phyloP scores from a whole-genome alignment of 2,329 filamentous ascomycete genomes.

The Dothideomycetes sp. region DNA sequence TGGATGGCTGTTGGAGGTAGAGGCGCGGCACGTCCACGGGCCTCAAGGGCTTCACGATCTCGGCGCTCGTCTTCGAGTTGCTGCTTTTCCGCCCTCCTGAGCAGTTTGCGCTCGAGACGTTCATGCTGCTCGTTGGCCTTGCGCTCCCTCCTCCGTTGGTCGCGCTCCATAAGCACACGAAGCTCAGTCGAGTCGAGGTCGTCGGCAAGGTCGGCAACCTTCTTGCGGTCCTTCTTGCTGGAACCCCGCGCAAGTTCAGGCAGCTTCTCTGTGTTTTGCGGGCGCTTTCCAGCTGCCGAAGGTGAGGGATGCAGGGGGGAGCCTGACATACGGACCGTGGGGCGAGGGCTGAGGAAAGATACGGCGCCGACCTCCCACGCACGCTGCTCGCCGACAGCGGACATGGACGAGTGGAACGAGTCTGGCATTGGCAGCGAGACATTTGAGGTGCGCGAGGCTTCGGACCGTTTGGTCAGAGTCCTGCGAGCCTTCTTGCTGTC shows the following conservation, averaged over 20 bases:
- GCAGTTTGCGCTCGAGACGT: conserved; percentile 54
- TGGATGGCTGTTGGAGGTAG: conserved; percentile 24
- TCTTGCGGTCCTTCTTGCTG: conserved; percentile 46
- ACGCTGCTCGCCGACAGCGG: conserved; percentile 62
- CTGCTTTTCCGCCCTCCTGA: conserved; percentile 55
- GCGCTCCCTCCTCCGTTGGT: conserved; percentile 68
- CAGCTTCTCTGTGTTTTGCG: conserved; percentile 14
- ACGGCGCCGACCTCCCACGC: conserved; percentile 74
- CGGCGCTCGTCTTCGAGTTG: conserved; percentile 46
- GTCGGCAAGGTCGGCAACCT: conserved; percentile 65
- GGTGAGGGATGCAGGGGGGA: background rate
- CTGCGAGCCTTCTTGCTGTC: conserved; percentile 59
- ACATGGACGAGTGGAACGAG: conserved; percentile 68
- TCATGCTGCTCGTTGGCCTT: conserved; percentile 62
- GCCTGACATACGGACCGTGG: conserved; percentile 56
- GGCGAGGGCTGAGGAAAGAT: conserved; percentile 74
- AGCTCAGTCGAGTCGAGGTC: conserved; percentile 76
- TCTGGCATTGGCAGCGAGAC: conserved; percentile 65
- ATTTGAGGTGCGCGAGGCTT: conserved; percentile 45
- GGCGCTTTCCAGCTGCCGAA: background rate
- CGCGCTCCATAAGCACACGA: conserved; percentile 81
- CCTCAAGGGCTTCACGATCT: conserved; percentile 37
- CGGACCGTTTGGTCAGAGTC: conserved; percentile 49
- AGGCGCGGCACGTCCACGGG: conserved; percentile 17
- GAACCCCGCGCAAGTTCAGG: conserved; percentile 18